Percentiles rank a stretch among this genome's conserved stretches.
Conservation (phyloP, 805 yeast species). For the Hagleromyces aurorensis region DNA sequence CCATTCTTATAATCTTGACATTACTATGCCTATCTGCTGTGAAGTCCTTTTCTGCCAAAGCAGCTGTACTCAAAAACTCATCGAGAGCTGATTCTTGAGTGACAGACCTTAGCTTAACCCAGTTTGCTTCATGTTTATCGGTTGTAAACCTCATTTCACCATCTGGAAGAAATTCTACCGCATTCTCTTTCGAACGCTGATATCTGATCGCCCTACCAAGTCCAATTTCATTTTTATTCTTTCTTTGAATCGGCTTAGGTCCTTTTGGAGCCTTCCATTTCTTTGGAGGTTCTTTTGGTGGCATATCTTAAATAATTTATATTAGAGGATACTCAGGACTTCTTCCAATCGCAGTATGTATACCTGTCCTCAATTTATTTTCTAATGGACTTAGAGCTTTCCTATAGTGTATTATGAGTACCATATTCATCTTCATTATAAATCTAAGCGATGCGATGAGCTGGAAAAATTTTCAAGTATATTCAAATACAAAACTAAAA, state of each 20-base stretch:
- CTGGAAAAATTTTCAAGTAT: no score
- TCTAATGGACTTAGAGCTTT: no score
- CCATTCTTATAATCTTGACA: conserved; percentile 76
- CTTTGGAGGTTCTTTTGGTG: conserved; percentile 44
- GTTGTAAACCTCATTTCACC: conserved; percentile 89
- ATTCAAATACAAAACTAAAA: no score
- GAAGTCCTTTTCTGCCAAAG: conserved; percentile 91
- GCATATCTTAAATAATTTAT: conserved; percentile 27
- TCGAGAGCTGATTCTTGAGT: conserved; percentile 92
- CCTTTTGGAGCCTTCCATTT: conserved; percentile 89
- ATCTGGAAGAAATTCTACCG: conserved; percentile 66
- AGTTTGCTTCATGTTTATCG: conserved; percentile 69
- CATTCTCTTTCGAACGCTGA: conserved; percentile 61
- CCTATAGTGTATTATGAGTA: no score
- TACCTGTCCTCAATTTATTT: no score
- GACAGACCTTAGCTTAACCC: conserved; percentile 88
- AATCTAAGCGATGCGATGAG: no score
- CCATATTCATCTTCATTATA: no score
- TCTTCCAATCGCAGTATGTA: no score
- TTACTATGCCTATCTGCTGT: conserved; percentile 82
- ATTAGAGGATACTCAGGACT: no score
- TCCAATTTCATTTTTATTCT: conserved; percentile 77
- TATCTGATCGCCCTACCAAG: conserved; percentile 78
- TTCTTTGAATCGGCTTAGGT: conserved; percentile 81
- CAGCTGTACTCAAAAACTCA: conserved; percentile 92